These are phyloP conservation scores for Termitomyces sp. DNA, from an alignment of 768 basidiomycete species.

Conservation along the genomic window DNA sequence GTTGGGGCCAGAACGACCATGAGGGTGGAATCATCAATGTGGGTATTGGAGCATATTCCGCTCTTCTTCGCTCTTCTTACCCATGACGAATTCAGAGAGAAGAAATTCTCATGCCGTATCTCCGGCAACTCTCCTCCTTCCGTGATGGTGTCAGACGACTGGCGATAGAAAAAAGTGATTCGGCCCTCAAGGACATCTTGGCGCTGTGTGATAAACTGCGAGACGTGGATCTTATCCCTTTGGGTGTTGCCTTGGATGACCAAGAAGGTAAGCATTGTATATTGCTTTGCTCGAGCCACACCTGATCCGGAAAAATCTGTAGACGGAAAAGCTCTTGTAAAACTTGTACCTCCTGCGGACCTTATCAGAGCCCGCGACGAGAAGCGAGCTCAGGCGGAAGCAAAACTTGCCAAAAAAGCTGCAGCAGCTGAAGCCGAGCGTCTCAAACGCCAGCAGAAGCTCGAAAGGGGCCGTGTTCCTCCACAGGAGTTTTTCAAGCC, in stretches of 20 bases:
- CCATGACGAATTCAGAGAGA: constrained; percentile 56
- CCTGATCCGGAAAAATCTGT: constrained; percentile 5
- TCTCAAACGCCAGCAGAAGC: constrained; percentile 65
- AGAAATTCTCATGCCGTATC: constrained; percentile 83
- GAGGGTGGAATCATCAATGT: constrained; percentile 48
- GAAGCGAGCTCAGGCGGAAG: constrained; percentile 71
- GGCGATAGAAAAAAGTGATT: constrained; percentile 69
- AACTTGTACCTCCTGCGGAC: constrained; percentile 80
- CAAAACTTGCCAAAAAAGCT: constrained; percentile 78
- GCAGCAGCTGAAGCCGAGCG: constrained; percentile 61
- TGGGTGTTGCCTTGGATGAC: constrained; percentile 96
- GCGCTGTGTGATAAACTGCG: constrained; percentile 86
- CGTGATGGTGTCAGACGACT: constrained; percentile 83
- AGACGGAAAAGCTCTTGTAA: constrained; percentile 96
- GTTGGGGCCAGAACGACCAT: constrained; percentile 76
- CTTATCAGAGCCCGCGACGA: constrained; percentile 86
- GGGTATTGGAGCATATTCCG: constrained; percentile 20
- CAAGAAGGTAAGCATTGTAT: constrained; percentile 66
- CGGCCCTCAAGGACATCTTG: constrained; percentile 75
- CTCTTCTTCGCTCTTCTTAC: constrained; percentile 8
- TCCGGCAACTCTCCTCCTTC: constrained; percentile 82
- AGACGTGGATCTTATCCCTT: constrained; percentile 85
- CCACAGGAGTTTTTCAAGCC: constrained; percentile 83
- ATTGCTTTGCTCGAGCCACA: background rate
- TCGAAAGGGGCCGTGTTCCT: constrained; percentile 80